Evolutionary conservation across 2,329 filamentous ascomycete species (phyloP).

Genomic region (Chaetomiaceae sp.): DNA sequence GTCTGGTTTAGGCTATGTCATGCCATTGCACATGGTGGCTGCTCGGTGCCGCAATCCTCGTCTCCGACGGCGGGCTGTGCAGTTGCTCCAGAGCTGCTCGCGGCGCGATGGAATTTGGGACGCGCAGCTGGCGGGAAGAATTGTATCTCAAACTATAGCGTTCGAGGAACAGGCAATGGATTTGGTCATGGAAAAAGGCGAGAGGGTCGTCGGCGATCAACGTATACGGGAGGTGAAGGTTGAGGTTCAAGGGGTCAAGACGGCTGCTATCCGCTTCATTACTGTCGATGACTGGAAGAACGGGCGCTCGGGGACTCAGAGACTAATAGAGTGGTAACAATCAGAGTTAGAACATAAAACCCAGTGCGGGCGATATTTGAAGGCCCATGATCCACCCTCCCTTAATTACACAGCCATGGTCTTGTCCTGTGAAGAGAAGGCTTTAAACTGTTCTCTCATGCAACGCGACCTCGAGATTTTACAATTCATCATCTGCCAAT

Average conservation of each 20-base stretch:
- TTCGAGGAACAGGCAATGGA: background rate
- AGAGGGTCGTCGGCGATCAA: background rate
- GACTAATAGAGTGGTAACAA: background rate
- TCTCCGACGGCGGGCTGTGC: conserved; percentile 6
- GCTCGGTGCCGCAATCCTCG: conserved; percentile 19
- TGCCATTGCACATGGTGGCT: conserved; percentile 19
- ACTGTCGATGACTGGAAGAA: conserved; percentile 6
- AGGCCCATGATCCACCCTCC: too few species aligned
- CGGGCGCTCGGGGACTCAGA: background rate
- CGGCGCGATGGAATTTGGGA: conserved; percentile 15
- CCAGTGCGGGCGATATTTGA: too few species aligned
- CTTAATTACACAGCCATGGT: too few species aligned
- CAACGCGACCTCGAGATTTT: too few species aligned
- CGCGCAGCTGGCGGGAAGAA: background rate
- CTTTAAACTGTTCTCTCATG: too few species aligned
- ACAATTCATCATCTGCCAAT: conserved; percentile 10
- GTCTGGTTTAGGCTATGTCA: conserved; percentile 20
- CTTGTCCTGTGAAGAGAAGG: too few species aligned
- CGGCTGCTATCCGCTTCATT: background rate
- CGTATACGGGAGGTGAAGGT: conserved; percentile 1
- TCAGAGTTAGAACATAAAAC: too few species aligned
- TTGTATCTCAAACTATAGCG: background rate
- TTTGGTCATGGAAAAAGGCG: background rate
- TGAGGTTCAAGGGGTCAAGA: background rate
- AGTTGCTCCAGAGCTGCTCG: background rate